These are phyloP conservation scores for Penicillium sp. DNA, from an alignment of 2,329 filamentous ascomycete species.

Conservation along the genomic window DNA sequence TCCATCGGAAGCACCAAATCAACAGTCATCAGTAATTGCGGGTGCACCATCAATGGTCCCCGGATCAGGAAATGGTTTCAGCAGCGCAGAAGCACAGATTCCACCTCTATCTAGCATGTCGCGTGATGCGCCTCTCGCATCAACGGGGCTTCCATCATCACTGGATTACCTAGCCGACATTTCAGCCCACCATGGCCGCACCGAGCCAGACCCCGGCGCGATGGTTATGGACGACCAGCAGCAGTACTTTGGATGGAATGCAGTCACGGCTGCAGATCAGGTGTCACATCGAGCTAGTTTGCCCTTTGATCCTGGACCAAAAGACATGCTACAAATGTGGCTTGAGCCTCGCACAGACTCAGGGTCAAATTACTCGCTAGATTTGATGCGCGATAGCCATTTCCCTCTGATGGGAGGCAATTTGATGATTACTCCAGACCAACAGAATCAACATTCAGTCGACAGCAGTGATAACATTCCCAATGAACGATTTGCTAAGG, in stretches of 20 bases:
- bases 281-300: slow-evolving; percentile 22
- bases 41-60: slow-evolving; percentile 12
- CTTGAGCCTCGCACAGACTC: slow-evolving; percentile 36
- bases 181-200: slow-evolving; percentile 36
- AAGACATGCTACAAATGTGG: slow-evolving; percentile 40
- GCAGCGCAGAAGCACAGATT: slow-evolving; percentile 16
- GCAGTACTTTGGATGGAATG: slow-evolving; percentile 35
- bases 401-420: slow-evolving; percentile 28
- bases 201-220: slow-evolving; percentile 28
- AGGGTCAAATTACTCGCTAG: slow-evolving; percentile 31
- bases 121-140: slow-evolving; percentile 30
- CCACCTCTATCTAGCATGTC: slow-evolving; percentile 21
- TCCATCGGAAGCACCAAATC: slow-evolving; percentile 30
- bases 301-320: slow-evolving; percentile 19
- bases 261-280: slow-evolving; percentile 25
- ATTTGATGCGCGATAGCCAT: slow-evolving; percentile 29
- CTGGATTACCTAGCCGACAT: slow-evolving; percentile 43
- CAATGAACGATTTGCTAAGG: slow-evolving; percentile 44
- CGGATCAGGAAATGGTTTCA: slow-evolving; percentile 13
- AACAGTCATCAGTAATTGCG: slow-evolving; percentile 25
- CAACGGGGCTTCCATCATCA: slow-evolving; percentile 35
- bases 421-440: slow-evolving; percentile 22
- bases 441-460: slow-evolving; percentile 24
- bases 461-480: slow-evolving; percentile 34
- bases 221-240: slow-evolving; percentile 34